Evolutionary conservation across 1,139 yeast genomes (phyloP), one percentile per base, ranked within the genome.

Genomic region (Protomyces lactucae-debilis): DNA sequence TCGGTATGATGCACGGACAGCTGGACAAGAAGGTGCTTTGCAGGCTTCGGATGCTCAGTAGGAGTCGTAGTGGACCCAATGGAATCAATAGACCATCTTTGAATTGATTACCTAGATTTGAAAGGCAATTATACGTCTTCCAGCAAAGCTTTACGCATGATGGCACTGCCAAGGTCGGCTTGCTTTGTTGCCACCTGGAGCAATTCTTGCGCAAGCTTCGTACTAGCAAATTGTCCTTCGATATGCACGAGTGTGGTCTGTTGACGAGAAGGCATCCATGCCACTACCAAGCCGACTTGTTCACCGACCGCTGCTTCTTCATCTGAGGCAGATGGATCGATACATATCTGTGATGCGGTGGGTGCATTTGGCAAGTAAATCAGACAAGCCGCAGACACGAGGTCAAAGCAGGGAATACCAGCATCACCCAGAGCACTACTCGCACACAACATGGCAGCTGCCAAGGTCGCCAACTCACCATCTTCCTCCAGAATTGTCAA

Each of bases 401-500:
- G 52, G 32, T 59, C 63, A 43, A 3, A 25, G 10, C 43, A 21
- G 3, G 53, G 51, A 12, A 59, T 59, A 3, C 57, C 57, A 12
- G 63, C 63, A 43, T 52, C 63, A 10, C 16, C 56, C 37, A 59
- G 45, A 14, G 63, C 63, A 6, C 25, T 18, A n/a, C 52, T 36
- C 36, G 63, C 46, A 12, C 57, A 48, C 3, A 52, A 16, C 9
- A 59, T 18, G 12, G 39, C 28, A 25, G 52, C 63, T 9, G 55
- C 63, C 56, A 59, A 23, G 18, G 48, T 16, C 8, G 48, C 48
- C 32, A 36, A 23, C 43, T 25, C 43, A 6, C 36, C 54, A 9
- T 32, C 60, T 23, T 56, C 60, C 32, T 64, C 64, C 18, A 64
- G 54, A 5, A 64, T 51, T 23, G 39, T 55, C 12, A 60, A 52